Evolutionary conservation across 345 rosid genomes (phyloP), one percentile per base, ranked within the genome.

Genomic region (Kandelia obovata): DNA sequence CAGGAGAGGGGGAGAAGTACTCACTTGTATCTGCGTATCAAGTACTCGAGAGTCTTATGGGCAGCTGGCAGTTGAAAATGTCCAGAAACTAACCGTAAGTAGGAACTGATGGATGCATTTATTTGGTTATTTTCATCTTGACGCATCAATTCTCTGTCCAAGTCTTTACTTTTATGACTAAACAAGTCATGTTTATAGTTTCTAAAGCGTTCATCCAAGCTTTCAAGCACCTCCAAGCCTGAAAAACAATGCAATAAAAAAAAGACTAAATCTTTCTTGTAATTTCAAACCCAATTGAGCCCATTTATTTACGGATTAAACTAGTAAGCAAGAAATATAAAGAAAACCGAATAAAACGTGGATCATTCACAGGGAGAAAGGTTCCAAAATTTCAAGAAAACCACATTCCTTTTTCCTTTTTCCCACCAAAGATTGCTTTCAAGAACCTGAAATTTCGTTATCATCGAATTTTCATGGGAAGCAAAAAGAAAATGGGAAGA

Each of bases 1-100:
- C 3, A 7, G 23, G 23, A 19, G 57, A 53, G 7, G 57, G 49
- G 17, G 30, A 27, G 26, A 17, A 62, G 3, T 13, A 53, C 87
- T 71, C 76, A 95, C 99, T 88, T 88, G 80, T 92, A 89, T 90
- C 94, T 81, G 47, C 99, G 85, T 56, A 95, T 87, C 78, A 95
- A 84, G 83, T 92, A 95, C 89, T 95, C 99, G 7, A 92, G 89
- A 5, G 97, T 89, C 76, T 79, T 87, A 53, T 76, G 89, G 1
- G 94, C 78, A 5, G 96, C 83, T 13, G 75, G 81, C 26, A 83
- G 72, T 9, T 88, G 91, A 69, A 95, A 85, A 77, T 87, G 81
- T 1, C 94, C 96, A 0, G 96, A 90, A 46, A 92, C 86, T 57
- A 90, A 61, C 64, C 87, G 85, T 59, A 95, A 77, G 67, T 78